Evolutionary conservation across 306 rosid genomes (phyloP).

Genomic region (Spatholobus suberectus): DNA sequence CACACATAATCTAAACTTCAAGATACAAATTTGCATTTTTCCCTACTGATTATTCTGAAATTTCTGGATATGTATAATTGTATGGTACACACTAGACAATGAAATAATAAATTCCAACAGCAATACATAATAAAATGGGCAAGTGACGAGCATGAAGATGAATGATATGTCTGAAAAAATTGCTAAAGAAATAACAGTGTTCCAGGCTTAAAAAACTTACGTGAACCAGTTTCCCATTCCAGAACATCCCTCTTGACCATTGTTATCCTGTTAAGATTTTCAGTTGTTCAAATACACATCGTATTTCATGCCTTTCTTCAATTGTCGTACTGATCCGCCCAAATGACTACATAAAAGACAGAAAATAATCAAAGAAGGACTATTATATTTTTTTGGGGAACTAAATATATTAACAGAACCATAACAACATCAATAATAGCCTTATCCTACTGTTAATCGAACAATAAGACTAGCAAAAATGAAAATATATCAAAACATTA

Average conservation of each 20-base stretch:
- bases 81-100: neutral
- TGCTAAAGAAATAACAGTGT: neutral
- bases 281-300: constrained; percentile 45
- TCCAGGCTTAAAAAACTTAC: constrained; percentile 43
- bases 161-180: neutral
- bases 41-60: neutral
- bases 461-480: neutral
- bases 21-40: neutral
- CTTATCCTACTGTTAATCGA: too few relatives aligned
- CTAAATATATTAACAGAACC: neutral
- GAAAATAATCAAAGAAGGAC: too few relatives aligned
- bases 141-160: constrained; percentile 8
- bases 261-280: constrained; percentile 37
- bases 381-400: neutral
- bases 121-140: neutral
- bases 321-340: constrained; percentile 48
- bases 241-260: constrained; percentile 23
- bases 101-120: neutral
- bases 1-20: neutral
- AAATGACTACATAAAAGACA: constrained; percentile 54
- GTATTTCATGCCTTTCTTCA: constrained; percentile 61
- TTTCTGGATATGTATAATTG: neutral
- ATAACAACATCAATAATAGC: neutral
- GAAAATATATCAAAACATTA: neutral
- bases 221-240: neutral